A percentile compares a stretch with the other conserved stretches of the same genome.
phyloP scores from a whole-genome alignment of 2,329 filamentous ascomycete species.

The Ramularia collo-cygni region DNA sequence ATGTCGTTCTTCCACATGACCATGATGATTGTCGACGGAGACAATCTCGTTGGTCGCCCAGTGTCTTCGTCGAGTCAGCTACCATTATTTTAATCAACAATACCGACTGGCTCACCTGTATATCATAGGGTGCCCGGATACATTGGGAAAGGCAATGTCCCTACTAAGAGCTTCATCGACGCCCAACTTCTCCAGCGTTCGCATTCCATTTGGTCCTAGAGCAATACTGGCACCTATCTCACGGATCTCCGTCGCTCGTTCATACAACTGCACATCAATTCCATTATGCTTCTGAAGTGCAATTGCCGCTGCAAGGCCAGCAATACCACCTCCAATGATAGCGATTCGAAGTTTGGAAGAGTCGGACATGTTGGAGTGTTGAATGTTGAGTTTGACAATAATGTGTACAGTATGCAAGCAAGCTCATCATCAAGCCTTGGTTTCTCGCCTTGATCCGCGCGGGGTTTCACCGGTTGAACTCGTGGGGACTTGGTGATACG shows the following conservation, averaged over 20 bases:
- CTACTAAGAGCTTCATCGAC: constrained; percentile 30
- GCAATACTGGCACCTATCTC: constrained; percentile 36
- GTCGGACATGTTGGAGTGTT: constrained; percentile 7
- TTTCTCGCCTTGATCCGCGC: too few relatives aligned
- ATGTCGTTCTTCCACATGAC: constrained; percentile 28
- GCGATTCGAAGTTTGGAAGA: constrained; percentile 20
- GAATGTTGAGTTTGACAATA: too few relatives aligned
- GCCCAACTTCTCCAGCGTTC: constrained; percentile 31
- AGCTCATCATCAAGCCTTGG: too few relatives aligned
- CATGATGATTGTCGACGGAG: constrained; percentile 27
- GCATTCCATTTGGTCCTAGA: constrained; percentile 34
- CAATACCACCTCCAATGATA: constrained; percentile 35
- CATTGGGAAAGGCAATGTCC: constrained; percentile 30
- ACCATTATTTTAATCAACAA: too few relatives aligned
- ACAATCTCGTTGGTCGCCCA: constrained; percentile 36
- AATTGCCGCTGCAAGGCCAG: constrained; percentile 34
- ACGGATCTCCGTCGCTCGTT: constrained; percentile 29
- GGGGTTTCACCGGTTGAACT: too few relatives aligned
- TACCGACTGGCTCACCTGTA: constrained; percentile 29
- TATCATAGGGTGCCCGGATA: constrained; percentile 30
- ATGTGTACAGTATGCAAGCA: too few relatives aligned
- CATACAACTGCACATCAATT: constrained; percentile 32
- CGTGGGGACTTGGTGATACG: too few relatives aligned
- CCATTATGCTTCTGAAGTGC: constrained; percentile 26
- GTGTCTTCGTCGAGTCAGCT: constrained; percentile 17